Conservation (phyloP, 2,329 filamentous ascomycete genomes). For the Aspergillus fumigatus region DNA sequence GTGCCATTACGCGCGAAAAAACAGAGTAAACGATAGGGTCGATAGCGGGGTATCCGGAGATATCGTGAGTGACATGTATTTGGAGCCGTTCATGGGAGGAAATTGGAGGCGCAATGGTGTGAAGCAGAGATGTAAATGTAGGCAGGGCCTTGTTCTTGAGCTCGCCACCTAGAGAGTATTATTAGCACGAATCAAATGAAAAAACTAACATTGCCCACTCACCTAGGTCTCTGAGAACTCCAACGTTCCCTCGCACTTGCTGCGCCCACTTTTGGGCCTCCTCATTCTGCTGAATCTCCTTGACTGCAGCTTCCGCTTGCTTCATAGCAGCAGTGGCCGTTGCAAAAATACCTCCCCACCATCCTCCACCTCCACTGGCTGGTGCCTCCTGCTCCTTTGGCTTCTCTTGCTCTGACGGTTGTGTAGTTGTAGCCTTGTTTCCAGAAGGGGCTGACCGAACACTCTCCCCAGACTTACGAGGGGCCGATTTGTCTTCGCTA, state of each 20-base stretch:
- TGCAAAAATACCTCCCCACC: constrained; percentile 84
- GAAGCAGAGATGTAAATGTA: constrained; percentile 89
- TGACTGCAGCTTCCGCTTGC: constrained; percentile 87
- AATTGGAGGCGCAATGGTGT: constrained; percentile 93
- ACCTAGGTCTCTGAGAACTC: constrained; percentile 71
- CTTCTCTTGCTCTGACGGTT: constrained; percentile 38
- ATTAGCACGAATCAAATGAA: not conserved
- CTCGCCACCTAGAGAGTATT: constrained; percentile 65
- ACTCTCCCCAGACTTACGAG: constrained; percentile 75
- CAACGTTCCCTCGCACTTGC: constrained; percentile 85
- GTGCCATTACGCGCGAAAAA: constrained; percentile 95
- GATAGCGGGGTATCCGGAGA: constrained; percentile 88
- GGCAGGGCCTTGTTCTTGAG: constrained; percentile 81
- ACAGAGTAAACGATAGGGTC: constrained; percentile 88
- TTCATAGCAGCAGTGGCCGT: constrained; percentile 72
- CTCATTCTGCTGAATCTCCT: constrained; percentile 92
- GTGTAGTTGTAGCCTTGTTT: constrained; percentile 60
- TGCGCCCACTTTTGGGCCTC: constrained; percentile 96
- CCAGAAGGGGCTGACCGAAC: constrained; percentile 65
- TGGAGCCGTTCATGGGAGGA: constrained; percentile 93
- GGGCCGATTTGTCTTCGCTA: constrained; percentile 60
- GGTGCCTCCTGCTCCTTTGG: constrained; percentile 43
- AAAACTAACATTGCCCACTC: constrained; percentile 26
- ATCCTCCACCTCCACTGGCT: constrained; percentile 60
- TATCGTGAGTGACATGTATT: constrained; percentile 95